Percentiles rank a stretch among this genome's conserved stretches.
Conservation (phyloP, 2,329 filamentous ascomycete species). For the Sordariomycetes sp. region DNA sequence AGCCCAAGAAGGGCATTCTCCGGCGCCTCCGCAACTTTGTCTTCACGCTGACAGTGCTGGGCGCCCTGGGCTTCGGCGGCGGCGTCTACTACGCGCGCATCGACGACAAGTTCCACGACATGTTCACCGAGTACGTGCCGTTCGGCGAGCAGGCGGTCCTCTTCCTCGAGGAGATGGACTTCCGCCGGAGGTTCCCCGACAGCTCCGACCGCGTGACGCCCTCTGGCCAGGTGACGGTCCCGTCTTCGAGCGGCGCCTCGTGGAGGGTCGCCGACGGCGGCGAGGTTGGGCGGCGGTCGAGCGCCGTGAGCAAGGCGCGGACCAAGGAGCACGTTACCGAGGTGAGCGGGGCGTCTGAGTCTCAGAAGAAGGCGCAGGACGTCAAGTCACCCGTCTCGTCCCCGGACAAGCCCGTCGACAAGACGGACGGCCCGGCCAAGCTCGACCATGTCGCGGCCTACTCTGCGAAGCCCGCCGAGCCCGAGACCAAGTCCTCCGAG, state of each 20-base stretch:
- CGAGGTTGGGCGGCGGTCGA: slow-evolving; percentile 47
- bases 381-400: slow-evolving; percentile 4
- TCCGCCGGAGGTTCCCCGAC: slow-evolving; percentile 67
- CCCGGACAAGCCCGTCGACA: slow-evolving; percentile 11
- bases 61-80: slow-evolving; percentile 67
- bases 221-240: slow-evolving; percentile 67
- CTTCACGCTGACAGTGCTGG: slow-evolving; percentile 62
- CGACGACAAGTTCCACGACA: slow-evolving; percentile 97
- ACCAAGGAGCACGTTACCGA: slow-evolving; percentile 15
- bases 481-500: slow-evolving; percentile 7
- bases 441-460: slow-evolving; percentile 14
- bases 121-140: slow-evolving; percentile 94
- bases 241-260: slow-evolving; percentile 72
- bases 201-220: slow-evolving; percentile 21
- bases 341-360: slow-evolving; percentile 15
- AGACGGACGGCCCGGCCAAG: slow-evolving; percentile 12
- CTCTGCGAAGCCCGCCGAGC: slow-evolving; percentile 10
- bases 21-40: slow-evolving; percentile 67
- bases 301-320: slow-evolving; percentile 30
- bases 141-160: slow-evolving; percentile 90
- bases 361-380: slow-evolving; percentile 12
- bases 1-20: slow-evolving; percentile 46
- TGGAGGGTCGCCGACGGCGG: slow-evolving; percentile 60
- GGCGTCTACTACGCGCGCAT: slow-evolving; percentile 87
- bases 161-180: slow-evolving; percentile 91